phyloP scores from a whole-genome alignment of 2,329 filamentous ascomycete genomes.

The Calonectria pteridis region DNA sequence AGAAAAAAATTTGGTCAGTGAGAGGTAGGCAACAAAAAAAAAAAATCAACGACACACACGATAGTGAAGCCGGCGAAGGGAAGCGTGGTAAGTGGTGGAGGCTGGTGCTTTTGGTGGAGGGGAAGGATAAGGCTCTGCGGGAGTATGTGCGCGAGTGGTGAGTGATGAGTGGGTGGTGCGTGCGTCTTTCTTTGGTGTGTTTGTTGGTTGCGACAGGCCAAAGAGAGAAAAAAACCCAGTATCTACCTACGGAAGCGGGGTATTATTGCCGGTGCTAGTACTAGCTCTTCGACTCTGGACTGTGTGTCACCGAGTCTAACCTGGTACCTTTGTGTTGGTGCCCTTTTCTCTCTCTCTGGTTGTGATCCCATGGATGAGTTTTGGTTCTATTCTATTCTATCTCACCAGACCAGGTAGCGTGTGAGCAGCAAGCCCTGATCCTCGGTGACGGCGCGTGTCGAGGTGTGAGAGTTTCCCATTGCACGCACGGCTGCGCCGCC shows the following conservation, averaged over 20 bases:
- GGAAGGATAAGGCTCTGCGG: slow-evolving; percentile 25
- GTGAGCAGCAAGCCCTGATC: neutral
- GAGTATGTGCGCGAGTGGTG: slow-evolving; percentile 22
- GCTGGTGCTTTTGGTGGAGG: slow-evolving; percentile 12
- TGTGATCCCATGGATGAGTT: neutral
- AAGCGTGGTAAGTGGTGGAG: slow-evolving; percentile 13
- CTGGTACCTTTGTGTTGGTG: neutral
- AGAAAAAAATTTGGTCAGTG: neutral
- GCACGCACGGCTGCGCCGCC: neutral
- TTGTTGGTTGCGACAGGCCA: slow-evolving; percentile 9
- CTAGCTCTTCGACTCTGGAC: neutral
- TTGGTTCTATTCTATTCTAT: neutral
- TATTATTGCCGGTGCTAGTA: slow-evolving; percentile 8
- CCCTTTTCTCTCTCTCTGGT: neutral
- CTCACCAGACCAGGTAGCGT: neutral
- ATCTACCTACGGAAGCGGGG: slow-evolving; percentile 19
- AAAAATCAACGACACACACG: slow-evolving; percentile 27
- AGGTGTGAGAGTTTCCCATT: neutral
- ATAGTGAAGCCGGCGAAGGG: slow-evolving; percentile 36
- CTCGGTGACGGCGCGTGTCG: neutral
- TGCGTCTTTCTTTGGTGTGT: slow-evolving; percentile 3
- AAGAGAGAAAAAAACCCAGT: slow-evolving; percentile 1
- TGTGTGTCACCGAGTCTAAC: slow-evolving; percentile 5
- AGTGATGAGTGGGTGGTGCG: slow-evolving; percentile 4
- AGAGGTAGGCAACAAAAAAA: slow-evolving; percentile 33